phyloP scores from a whole-genome alignment of 495 filamentous ascomycete genomes.

The Talaromyces proteolyticus region DNA sequence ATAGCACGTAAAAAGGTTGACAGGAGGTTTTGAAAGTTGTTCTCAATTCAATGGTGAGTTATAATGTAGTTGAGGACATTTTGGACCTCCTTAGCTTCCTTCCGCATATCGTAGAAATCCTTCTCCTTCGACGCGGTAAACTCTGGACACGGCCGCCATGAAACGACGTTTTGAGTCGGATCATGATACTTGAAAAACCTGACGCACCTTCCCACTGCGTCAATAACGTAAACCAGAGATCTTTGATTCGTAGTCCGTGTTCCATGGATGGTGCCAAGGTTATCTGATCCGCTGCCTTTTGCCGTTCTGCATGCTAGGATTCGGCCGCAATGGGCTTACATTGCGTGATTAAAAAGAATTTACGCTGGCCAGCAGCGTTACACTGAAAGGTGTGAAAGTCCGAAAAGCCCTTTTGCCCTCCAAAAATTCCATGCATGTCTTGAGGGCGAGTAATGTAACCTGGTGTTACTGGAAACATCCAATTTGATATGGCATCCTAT shows the following conservation, averaged over 20 bases:
- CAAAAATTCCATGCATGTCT: neutral
- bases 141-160: neutral
- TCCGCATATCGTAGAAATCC: neutral
- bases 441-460: neutral
- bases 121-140: neutral
- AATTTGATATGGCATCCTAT: neutral
- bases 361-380: neutral
- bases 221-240: neutral
- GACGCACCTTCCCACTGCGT: neutral
- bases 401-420: neutral
- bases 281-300: neutral
- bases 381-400: neutral
- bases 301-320: neutral
- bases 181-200: neutral
- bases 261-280: neutral
- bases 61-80: neutral
- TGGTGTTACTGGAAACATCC: neutral
- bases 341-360: neutral
- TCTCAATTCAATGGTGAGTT: neutral
- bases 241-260: neutral
- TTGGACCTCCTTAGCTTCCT: neutral
- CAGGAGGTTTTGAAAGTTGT: no score
- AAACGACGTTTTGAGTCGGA: neutral
- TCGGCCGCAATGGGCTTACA: neutral
- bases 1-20: no score